Conservation (phyloP, 208 protist genomes). For the Vickermania spadyakhi region DNA sequence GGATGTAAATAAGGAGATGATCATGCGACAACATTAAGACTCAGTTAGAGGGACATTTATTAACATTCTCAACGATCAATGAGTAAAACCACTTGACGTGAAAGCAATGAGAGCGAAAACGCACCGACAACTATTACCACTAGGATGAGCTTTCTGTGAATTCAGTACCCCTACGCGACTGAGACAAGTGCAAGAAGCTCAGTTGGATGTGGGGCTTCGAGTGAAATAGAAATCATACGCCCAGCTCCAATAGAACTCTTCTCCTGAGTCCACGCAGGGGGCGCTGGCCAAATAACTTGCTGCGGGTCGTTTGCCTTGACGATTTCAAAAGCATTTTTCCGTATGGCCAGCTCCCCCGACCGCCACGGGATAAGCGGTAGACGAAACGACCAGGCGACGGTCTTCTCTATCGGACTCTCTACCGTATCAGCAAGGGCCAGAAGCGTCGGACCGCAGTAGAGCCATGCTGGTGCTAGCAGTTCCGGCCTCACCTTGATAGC, state of each 20-base stretch:
- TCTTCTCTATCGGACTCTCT: conserved; percentile 8
- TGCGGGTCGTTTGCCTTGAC: conserved; percentile 23
- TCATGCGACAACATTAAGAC: too few relatives aligned
- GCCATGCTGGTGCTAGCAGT: conserved; percentile 34
- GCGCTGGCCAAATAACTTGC: conserved; percentile 37
- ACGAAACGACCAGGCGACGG: conserved; percentile 16
- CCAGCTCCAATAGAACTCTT: background rate
- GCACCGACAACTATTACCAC: background rate
- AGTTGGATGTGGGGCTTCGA: background rate
- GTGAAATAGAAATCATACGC: background rate
- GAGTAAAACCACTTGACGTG: background rate
- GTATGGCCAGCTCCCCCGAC: conserved; percentile 32
- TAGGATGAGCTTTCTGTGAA: background rate
- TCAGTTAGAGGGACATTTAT: too few relatives aligned
- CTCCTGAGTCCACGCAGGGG: background rate
- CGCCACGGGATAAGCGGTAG: conserved; percentile 60
- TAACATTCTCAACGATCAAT: too few relatives aligned
- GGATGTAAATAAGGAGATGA: too few relatives aligned
- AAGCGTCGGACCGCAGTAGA: conserved; percentile 58
- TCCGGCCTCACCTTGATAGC: conserved; percentile 59
- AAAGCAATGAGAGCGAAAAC: background rate
- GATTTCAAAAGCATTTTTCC: conserved; percentile 30
- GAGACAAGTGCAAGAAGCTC: background rate
- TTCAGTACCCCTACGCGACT: background rate
- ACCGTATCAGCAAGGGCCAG: conserved; percentile 16